These are phyloP conservation scores for Exserohilum rostratum DNA, from an alignment of 2,329 filamentous ascomycete genomes.

Conservation along the genomic window DNA sequence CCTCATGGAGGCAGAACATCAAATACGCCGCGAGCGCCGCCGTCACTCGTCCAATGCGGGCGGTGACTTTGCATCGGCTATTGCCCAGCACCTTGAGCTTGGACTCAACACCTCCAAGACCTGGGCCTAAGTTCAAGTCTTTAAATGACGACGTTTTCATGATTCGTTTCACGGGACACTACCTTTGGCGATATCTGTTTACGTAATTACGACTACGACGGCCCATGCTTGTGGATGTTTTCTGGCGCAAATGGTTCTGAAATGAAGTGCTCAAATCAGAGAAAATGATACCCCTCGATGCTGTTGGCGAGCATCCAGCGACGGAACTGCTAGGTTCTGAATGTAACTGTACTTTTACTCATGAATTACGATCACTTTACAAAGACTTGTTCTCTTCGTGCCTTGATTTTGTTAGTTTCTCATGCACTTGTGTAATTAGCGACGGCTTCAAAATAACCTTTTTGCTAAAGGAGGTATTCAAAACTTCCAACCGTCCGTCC, in stretches of 20 bases:
- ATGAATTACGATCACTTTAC: constrained; percentile 1
- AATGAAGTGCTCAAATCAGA: constrained; percentile 43
- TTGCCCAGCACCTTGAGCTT: constrained; percentile 45
- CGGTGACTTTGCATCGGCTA: constrained; percentile 43
- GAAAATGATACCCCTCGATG: constrained; percentile 29
- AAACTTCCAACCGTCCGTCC: too few relatives aligned
- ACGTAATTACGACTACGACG: neutral
- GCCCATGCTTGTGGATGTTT: constrained; percentile 6
- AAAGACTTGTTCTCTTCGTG: neutral
- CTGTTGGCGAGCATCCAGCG: neutral
- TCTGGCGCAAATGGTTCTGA: constrained; percentile 32
- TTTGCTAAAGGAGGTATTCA: neutral
- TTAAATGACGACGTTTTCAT: neutral
- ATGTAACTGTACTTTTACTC: constrained; percentile 7
- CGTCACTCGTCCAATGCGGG: constrained; percentile 46
- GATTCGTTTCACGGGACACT: neutral
- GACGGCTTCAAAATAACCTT: neutral
- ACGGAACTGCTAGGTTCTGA: constrained; percentile 11
- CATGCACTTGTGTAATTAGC: neutral
- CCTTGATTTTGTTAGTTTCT: neutral
- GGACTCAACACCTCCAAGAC: constrained; percentile 36
- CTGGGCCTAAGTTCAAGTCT: constrained; percentile 27
- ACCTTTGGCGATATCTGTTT: neutral
- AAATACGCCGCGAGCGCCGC: constrained; percentile 53
- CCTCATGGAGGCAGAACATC: constrained; percentile 61